Conservation (phyloP, 2,329 filamentous ascomycete species). For the Cucurbitaria berberidis region DNA sequence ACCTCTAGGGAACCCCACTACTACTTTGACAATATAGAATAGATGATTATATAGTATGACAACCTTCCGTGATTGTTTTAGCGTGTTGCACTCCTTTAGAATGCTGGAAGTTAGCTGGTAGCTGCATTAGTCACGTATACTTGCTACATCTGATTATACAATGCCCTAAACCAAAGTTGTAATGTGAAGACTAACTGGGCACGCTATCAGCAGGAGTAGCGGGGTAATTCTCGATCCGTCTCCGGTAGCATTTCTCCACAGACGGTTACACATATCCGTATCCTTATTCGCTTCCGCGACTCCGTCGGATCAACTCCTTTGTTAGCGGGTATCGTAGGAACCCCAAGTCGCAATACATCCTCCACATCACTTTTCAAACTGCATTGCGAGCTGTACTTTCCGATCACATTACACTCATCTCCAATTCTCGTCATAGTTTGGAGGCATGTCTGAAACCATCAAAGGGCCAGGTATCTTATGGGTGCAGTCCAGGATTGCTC, state of each 20-base stretch:
- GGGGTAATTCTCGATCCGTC: background rate
- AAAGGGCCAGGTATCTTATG: background rate
- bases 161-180: too few relatives aligned
- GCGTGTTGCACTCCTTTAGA: too few relatives aligned
- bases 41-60: too few relatives aligned
- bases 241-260: background rate
- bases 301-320: background rate
- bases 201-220: background rate
- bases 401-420: background rate
- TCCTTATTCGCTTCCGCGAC: background rate
- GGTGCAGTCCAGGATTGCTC: background rate
- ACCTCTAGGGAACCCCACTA: too few relatives aligned
- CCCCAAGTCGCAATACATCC: background rate
- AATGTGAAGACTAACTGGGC: too few relatives aligned
- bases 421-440: background rate
- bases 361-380: too few relatives aligned
- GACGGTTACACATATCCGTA: background rate
- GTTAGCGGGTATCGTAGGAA: background rate
- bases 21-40: too few relatives aligned
- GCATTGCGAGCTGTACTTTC: background rate
- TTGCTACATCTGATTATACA: too few relatives aligned
- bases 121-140: too few relatives aligned
- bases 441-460: background rate
- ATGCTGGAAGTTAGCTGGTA: too few relatives aligned
- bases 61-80: too few relatives aligned